phyloP scores from a whole-genome alignment of 2,329 filamentous ascomycete species.

The Colletotrichum tanaceti region DNA sequence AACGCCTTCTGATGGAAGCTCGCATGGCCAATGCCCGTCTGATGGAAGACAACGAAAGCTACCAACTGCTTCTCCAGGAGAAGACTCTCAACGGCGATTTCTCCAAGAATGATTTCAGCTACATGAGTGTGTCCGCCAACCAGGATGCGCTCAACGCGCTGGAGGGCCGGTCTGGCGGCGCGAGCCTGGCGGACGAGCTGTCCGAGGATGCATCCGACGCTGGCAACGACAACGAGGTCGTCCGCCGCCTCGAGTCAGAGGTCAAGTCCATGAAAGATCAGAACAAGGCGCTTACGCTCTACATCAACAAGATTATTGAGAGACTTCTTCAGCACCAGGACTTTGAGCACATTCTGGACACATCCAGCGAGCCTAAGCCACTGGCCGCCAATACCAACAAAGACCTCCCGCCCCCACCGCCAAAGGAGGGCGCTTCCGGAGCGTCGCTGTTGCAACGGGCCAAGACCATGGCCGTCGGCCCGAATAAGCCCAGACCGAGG shows the following conservation, averaged over 20 bases:
- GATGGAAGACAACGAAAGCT: constrained; percentile 99
- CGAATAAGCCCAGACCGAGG: constrained; percentile 59
- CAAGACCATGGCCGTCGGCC: constrained; percentile 68
- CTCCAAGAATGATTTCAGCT: constrained; percentile 82
- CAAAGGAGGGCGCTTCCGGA: constrained; percentile 62
- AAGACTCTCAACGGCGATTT: constrained; percentile 97
- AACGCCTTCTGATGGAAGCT: constrained; percentile 88
- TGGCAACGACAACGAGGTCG: constrained; percentile 67
- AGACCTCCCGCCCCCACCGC: constrained; percentile 84
- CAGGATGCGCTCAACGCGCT: constrained; percentile 73
- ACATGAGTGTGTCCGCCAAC: constrained; percentile 68
- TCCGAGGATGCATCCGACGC: constrained; percentile 71
- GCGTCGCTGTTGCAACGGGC: constrained; percentile 69
- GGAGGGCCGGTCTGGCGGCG: constrained; percentile 62
- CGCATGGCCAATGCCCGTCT: constrained; percentile 95
- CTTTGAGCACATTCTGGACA: constrained; percentile 92
- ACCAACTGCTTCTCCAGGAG: constrained; percentile 92
- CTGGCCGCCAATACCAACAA: constrained; percentile 73
- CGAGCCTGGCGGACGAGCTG: constrained; percentile 89
- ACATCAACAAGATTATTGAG: constrained; percentile 99
- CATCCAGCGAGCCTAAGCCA: constrained; percentile 62
- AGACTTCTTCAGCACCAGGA: constrained; percentile 93
- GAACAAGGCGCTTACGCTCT: constrained; percentile 96
- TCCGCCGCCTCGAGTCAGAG: constrained; percentile 80
- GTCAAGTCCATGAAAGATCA: constrained; percentile 85